Percentiles rank a stretch among this genome's conserved stretches.
Evolutionary conservation across 805 yeast genomes (phyloP).

Genomic region (Danielia reshetovae): DNA sequence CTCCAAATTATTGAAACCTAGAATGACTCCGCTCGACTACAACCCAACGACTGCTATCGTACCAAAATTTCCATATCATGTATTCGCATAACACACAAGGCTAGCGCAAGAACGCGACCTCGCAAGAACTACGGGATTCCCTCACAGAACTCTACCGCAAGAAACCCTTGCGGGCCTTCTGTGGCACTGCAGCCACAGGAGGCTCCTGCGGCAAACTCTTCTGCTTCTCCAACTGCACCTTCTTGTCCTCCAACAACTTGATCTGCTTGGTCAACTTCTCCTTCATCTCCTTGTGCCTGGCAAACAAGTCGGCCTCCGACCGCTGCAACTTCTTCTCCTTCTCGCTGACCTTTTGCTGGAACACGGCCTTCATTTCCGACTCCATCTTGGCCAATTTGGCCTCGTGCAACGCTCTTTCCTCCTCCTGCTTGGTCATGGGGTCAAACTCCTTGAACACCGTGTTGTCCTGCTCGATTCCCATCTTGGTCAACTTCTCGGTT

Average conservation of each 20-base stretch:
- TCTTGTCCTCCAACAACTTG: constrained; percentile 86
- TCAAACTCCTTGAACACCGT: constrained; percentile 92
- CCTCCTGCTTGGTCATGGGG: constrained; percentile 88
- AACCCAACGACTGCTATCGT: no score
- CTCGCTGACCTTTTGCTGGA: constrained; percentile 93
- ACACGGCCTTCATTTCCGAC: constrained; percentile 92
- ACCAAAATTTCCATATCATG: no score
- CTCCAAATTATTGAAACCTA: no score
- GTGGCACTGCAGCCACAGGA: constrained; percentile 37
- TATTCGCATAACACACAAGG: no score
- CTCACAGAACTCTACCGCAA: constrained; percentile 52
- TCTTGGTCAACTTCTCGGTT: constrained; percentile 67
- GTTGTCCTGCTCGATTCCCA: constrained; percentile 92
- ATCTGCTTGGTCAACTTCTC: constrained; percentile 87
- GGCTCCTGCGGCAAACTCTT: constrained; percentile 51
- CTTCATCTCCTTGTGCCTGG: constrained; percentile 96
- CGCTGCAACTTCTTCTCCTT: constrained; percentile 96
- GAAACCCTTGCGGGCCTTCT: constrained; percentile 74
- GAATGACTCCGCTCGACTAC: no score
- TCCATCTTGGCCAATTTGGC: constrained; percentile 92
- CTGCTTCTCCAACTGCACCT: constrained; percentile 66
- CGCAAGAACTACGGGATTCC: constrained; percentile 1
- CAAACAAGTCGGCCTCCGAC: constrained; percentile 93
- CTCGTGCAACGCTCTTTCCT: constrained; percentile 89
- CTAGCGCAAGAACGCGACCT: no score